A percentile compares a stretch with the other conserved stretches of the same genome.
Evolutionary conservation across 768 basidiomycete genomes (phyloP).

Genomic region (Lactarius psammicola): DNA sequence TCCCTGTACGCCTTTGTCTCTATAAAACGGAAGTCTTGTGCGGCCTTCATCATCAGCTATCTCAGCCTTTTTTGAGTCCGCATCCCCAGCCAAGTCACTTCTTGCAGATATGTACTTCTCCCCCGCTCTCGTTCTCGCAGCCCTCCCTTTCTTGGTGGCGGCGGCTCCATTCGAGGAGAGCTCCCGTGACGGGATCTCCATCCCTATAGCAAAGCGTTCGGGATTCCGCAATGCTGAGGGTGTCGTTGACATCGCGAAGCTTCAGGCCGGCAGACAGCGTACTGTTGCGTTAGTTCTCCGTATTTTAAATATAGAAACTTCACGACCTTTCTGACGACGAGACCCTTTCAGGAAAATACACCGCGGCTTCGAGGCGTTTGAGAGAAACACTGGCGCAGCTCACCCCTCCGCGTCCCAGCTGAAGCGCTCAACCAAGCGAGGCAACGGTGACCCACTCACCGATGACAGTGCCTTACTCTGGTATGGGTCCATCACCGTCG

Average conservation of each 20-base stretch:
- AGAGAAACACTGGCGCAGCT: slow-evolving; percentile 22
- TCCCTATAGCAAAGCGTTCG: background rate
- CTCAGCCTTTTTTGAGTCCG: background rate
- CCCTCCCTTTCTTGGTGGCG: background rate
- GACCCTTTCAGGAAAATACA: slow-evolving; percentile 21
- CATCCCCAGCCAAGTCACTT: background rate
- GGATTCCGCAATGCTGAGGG: background rate
- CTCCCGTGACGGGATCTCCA: background rate
- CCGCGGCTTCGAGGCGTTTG: slow-evolving; percentile 12
- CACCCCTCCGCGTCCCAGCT: slow-evolving; percentile 14
- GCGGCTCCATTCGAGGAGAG: background rate
- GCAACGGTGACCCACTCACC: slow-evolving; percentile 9
- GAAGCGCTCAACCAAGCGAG: slow-evolving; percentile 1
- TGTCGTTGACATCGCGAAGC: background rate
- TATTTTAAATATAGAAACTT: background rate
- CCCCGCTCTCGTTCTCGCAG: slow-evolving; percentile 2
- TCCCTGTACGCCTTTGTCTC: background rate
- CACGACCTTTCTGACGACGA: background rate
- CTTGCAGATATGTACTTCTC: slow-evolving; percentile 7
- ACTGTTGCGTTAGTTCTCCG: slow-evolving; percentile 6
- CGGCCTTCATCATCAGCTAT: background rate
- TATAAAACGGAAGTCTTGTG: background rate
- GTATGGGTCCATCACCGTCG: slow-evolving; percentile 27
- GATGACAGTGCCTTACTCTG: slow-evolving; percentile 15
- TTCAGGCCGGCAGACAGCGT: background rate